Evolutionary conservation across 2,329 filamentous ascomycete genomes (phyloP).

Genomic region (Parasarocladium wereldwijsianum): DNA sequence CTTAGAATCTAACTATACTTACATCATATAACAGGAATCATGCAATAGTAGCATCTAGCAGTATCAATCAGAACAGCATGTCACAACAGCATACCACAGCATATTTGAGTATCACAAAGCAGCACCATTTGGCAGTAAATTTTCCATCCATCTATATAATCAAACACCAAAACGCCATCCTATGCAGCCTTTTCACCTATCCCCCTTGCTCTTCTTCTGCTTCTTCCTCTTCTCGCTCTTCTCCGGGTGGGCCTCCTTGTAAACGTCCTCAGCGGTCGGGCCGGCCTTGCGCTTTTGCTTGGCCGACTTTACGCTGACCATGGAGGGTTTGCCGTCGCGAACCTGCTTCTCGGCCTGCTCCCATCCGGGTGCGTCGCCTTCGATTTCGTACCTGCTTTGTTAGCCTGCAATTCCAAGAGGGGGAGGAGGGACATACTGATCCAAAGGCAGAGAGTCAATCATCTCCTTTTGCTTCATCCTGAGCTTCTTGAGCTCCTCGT

Average conservation of each 20-base stretch:
- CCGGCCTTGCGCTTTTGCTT: conserved; percentile 64
- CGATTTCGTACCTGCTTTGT: conserved; percentile 44
- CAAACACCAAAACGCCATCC: too few relatives aligned
- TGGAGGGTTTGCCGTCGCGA: conserved; percentile 38
- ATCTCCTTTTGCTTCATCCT: conserved; percentile 71
- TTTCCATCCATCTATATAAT: conserved; percentile 7
- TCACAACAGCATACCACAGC: too few relatives aligned
- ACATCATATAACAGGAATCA: too few relatives aligned
- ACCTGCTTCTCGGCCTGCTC: conserved; percentile 65
- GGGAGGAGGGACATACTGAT: conserved; percentile 32
- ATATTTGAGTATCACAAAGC: too few relatives aligned
- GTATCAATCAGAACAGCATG: too few relatives aligned
- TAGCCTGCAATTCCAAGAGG: conserved; percentile 1
- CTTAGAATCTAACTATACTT: too few relatives aligned
- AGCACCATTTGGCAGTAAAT: too few relatives aligned
- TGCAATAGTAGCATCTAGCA: too few relatives aligned
- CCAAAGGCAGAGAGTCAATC: conserved; percentile 80
- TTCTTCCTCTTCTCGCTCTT: conserved; percentile 45
- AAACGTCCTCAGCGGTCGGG: conserved; percentile 43
- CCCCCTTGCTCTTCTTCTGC: conserved; percentile 26
- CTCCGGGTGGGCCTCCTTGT: conserved; percentile 43
- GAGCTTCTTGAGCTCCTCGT: conserved; percentile 57
- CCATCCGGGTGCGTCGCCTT: conserved; percentile 47
- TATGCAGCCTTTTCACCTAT: too few relatives aligned
- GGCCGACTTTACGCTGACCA: conserved; percentile 69